A percentile compares a stretch with the other conserved stretches of the same genome.
phyloP scores from a whole-genome alignment of 371 early-diverging fungal species.

The Mycotypha africana region DNA sequence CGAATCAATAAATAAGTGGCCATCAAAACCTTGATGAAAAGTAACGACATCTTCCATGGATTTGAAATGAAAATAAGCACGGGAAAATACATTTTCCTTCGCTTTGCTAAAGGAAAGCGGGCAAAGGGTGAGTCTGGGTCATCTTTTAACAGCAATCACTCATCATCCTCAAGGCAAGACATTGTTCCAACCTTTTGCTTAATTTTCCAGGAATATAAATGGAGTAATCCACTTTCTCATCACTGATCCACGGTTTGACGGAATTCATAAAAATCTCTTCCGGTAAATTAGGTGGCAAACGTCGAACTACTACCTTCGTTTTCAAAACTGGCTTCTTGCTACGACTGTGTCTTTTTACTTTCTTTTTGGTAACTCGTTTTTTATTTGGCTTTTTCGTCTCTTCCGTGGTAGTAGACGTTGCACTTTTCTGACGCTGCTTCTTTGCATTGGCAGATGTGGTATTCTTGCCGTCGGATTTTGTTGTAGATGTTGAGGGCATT shows the following conservation, averaged over 20 bases:
- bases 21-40: conserved; percentile 73
- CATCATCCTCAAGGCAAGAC: too few species aligned
- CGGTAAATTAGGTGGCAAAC: conserved; percentile 76
- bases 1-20: conserved; percentile 71
- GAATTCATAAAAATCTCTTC: conserved; percentile 64
- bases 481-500: too few species aligned
- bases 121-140: not conserved
- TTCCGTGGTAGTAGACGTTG: not conserved
- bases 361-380: conserved; percentile 26
- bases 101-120: conserved; percentile 65
- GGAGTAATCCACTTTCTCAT: conserved; percentile 48
- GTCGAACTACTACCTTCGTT: conserved; percentile 74
- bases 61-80: conserved; percentile 78
- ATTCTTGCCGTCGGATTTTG: too few species aligned
- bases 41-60: conserved; percentile 58
- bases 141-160: too few species aligned
- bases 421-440: too few species aligned
- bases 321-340: conserved; percentile 28
- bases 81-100: conserved; percentile 66
- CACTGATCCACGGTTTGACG: conserved; percentile 52
- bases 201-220: conserved; percentile 64
- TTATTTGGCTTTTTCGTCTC: conserved; percentile 27
- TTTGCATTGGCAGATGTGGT: too few species aligned
- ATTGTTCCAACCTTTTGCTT: conserved; percentile 3
- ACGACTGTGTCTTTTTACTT: conserved; percentile 24